Conservation (phyloP, 2,329 filamentous ascomycete genomes). For the Colletotrichum orchidophilum region DNA sequence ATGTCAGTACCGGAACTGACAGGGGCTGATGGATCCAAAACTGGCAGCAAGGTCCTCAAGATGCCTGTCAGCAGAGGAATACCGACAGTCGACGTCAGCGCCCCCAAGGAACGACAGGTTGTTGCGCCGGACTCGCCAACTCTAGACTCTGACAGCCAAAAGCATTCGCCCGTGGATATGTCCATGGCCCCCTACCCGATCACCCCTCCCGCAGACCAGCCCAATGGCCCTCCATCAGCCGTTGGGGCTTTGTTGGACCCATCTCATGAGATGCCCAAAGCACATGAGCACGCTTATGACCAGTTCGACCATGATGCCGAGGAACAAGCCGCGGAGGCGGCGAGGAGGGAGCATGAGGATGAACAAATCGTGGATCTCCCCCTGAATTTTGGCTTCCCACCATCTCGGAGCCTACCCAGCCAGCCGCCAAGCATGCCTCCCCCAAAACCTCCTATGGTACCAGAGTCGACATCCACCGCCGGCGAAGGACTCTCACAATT, state of each 20-base stretch:
- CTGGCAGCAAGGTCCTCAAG: slow-evolving; percentile 25
- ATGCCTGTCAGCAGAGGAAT: slow-evolving; percentile 36
- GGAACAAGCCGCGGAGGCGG: slow-evolving; percentile 56
- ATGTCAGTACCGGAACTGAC: slow-evolving; percentile 52
- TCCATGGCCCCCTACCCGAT: slow-evolving; percentile 71
- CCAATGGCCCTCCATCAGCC: slow-evolving; percentile 50
- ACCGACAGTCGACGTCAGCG: slow-evolving; percentile 40
- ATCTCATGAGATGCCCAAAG: slow-evolving; percentile 67
- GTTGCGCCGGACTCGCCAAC: slow-evolving; percentile 58
- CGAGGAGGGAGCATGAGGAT: slow-evolving; percentile 56
- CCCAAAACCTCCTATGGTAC: slow-evolving; percentile 57
- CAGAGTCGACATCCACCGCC: slow-evolving; percentile 54
- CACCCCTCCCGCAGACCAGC: slow-evolving; percentile 67
- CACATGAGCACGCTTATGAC: slow-evolving; percentile 67
- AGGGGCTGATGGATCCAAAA: slow-evolving; percentile 37
- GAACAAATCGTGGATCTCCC: slow-evolving; percentile 56
- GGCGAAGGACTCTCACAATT: slow-evolving; percentile 61
- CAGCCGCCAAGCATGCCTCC: slow-evolving; percentile 62
- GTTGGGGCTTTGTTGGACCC: slow-evolving; percentile 64
- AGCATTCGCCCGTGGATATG: slow-evolving; percentile 68
- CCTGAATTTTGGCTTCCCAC: slow-evolving; percentile 61
- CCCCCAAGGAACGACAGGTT: slow-evolving; percentile 43
- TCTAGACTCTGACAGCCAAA: slow-evolving; percentile 59
- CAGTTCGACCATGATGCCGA: slow-evolving; percentile 65
- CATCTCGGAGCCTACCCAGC: slow-evolving; percentile 64